Evolutionary conservation across 257 asterid genomes (phyloP).

Genomic region (Lycium ferocissimum): DNA sequence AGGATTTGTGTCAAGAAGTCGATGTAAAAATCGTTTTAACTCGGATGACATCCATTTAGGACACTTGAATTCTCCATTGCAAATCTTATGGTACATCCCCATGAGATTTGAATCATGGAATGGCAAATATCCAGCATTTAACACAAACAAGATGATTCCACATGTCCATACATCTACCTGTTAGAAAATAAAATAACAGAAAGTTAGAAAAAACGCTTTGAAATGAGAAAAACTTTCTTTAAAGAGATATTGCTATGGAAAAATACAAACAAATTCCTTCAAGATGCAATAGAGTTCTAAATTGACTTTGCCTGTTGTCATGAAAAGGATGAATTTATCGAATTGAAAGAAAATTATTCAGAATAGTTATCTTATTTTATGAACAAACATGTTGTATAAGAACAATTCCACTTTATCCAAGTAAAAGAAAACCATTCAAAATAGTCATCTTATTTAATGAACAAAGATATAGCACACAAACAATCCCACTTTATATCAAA

Average conservation of each 20-base stretch:
- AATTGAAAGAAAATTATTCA: neutral
- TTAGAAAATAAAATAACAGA: neutral
- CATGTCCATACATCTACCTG: slow-evolving; percentile 20
- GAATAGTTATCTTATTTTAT: no score
- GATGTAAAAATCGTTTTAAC: slow-evolving; percentile 64
- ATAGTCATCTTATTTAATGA: no score
- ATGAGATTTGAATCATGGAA: slow-evolving; percentile 63
- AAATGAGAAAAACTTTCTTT: neutral
- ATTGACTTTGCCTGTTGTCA: neutral
- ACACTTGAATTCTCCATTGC: slow-evolving; percentile 82
- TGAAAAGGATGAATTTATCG: neutral
- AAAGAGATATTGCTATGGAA: neutral
- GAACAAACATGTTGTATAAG: neutral
- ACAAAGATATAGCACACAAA: neutral
- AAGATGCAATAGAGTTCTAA: neutral
- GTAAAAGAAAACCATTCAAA: neutral
- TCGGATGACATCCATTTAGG: slow-evolving; percentile 92
- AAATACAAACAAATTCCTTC: neutral
- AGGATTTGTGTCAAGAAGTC: slow-evolving; percentile 76
- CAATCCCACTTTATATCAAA: neutral
- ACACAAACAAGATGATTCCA: slow-evolving; percentile 46
- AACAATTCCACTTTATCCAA: neutral
- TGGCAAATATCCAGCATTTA: slow-evolving; percentile 69
- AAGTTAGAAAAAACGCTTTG: neutral
- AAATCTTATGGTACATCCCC: slow-evolving; percentile 59